Conservation (phyloP, 2,329 filamentous ascomycete species). For the Leptographium galeiforme region DNA sequence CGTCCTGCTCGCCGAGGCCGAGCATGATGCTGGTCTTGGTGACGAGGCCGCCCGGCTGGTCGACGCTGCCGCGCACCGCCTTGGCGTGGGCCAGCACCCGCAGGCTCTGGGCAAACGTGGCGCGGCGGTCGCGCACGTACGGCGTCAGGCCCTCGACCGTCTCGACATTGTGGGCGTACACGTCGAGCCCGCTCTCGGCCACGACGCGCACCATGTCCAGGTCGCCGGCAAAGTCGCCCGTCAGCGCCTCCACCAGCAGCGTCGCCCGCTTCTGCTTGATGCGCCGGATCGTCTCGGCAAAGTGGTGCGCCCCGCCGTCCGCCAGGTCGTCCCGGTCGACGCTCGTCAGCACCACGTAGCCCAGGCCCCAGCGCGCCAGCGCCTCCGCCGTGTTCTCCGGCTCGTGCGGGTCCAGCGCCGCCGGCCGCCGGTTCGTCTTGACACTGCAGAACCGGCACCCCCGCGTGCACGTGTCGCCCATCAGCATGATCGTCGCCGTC, state of each 20-base stretch:
- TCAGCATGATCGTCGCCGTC: slow-evolving; percentile 97
- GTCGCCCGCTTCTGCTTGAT: slow-evolving; percentile 76
- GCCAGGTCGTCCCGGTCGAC: slow-evolving; percentile 88
- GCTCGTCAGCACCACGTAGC: slow-evolving; percentile 87
- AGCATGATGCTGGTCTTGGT: slow-evolving; percentile 99
- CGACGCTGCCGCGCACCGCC: slow-evolving; percentile 41
- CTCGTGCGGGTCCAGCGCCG: slow-evolving; percentile 85
- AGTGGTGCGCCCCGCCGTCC: slow-evolving; percentile 80
- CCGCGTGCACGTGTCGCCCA: slow-evolving; percentile 95
- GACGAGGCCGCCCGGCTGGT: slow-evolving; percentile 45
- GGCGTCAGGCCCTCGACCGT: slow-evolving; percentile 86
- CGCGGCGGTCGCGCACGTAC: slow-evolving; percentile 76
- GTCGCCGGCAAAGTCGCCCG: slow-evolving; percentile 78
- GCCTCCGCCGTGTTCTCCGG: slow-evolving; percentile 95
- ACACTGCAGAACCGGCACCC: slow-evolving; percentile 96
- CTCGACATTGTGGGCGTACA: slow-evolving; percentile 96
- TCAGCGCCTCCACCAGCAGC: slow-evolving; percentile 70
- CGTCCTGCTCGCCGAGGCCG: slow-evolving; percentile 81
- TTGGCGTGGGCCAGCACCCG: slow-evolving; percentile 72
- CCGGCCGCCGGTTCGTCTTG: slow-evolving; percentile 65
- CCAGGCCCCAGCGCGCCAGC: slow-evolving; percentile 79
- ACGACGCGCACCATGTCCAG: slow-evolving; percentile 77
- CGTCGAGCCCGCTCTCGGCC: slow-evolving; percentile 78
- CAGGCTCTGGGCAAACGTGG: slow-evolving; percentile 78
- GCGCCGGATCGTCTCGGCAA: slow-evolving; percentile 84